Conservation (phyloP, 768 basidiomycete species). For the Tephrocybe sp. region DNA sequence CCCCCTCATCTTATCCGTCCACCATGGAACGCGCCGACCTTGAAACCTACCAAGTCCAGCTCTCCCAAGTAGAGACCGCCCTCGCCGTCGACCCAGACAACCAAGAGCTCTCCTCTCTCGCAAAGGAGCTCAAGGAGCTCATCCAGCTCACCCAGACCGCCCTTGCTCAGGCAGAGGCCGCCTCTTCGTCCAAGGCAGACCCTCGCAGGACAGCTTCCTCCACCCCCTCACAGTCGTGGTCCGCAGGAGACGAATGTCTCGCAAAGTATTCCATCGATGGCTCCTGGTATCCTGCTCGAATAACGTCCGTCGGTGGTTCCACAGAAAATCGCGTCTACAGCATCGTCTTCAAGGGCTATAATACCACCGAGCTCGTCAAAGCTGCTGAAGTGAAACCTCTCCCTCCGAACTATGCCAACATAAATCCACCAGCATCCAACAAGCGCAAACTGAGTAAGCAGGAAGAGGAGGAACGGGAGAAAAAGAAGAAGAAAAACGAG, state of each 20-base stretch:
- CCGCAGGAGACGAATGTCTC: conserved; percentile 82
- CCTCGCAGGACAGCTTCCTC: conserved; percentile 53
- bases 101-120: conserved; percentile 65
- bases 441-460: conserved; percentile 80
- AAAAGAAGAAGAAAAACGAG: conserved; percentile 94
- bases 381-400: conserved; percentile 68
- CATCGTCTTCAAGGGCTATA: conserved; percentile 90
- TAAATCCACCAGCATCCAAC: conserved; percentile 41
- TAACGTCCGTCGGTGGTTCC: conserved; percentile 82
- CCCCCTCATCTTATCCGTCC: neutral
- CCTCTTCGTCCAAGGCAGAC: conserved; percentile 61
- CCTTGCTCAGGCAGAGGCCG: conserved; percentile 64
- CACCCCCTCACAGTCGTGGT: conserved; percentile 58
- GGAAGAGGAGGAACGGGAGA: conserved; percentile 86
- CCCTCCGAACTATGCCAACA: conserved; percentile 54
- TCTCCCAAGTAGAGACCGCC: conserved; percentile 84
- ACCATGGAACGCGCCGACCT: conserved; percentile 71
- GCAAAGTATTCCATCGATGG: conserved; percentile 87
- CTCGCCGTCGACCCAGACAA: conserved; percentile 77
- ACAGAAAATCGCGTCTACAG: conserved; percentile 83
- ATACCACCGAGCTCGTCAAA: conserved; percentile 85
- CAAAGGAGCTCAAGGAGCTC: conserved; percentile 81
- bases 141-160: conserved; percentile 78
- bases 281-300: conserved; percentile 85
- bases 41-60: conserved; percentile 88